Evolutionary conservation across 176 grass and related monocot genomes (phyloP).

Genomic region (Lolium perenne): DNA sequence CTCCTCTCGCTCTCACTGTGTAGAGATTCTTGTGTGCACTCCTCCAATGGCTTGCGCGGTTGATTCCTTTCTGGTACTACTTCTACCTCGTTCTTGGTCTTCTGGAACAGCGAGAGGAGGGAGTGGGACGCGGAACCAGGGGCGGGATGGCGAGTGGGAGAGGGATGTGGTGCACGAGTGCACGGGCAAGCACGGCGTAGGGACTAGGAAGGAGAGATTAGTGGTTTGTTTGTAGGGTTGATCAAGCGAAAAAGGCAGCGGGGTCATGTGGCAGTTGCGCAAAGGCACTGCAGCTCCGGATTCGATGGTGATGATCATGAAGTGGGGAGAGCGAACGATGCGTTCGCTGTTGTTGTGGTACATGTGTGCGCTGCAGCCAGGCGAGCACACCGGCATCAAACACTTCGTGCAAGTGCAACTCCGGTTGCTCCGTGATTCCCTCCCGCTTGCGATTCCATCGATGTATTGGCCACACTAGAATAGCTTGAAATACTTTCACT

Average conservation of each 20-base stretch:
- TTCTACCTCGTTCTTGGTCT: slow-evolving; percentile 1
- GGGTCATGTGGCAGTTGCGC: slow-evolving; percentile 57
- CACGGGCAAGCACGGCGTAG: slow-evolving; percentile 3
- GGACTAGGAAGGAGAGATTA: background rate
- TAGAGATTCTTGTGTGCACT: slow-evolving; percentile 45
- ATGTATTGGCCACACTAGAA: background rate
- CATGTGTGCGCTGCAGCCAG: background rate
- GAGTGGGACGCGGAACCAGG: background rate
- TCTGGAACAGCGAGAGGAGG: slow-evolving; percentile 5
- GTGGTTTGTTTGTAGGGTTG: slow-evolving; percentile 6
- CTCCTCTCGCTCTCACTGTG: background rate
- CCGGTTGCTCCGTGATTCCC: background rate
- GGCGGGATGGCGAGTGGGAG: background rate
- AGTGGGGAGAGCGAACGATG: background rate
- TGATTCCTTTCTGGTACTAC: background rate
- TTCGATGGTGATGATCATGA: background rate
- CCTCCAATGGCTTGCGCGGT: slow-evolving; percentile 18
- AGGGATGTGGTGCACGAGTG: slow-evolving; percentile 11
- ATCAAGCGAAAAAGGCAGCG: background rate
- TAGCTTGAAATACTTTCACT: background rate
- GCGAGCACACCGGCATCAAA: background rate
- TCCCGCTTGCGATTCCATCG: background rate
- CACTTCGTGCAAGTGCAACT: background rate
- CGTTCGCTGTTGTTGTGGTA: background rate
- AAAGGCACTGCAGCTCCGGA: slow-evolving; percentile 28